Conservation (phyloP, 176 grass and related monocot species). For the Tillandsia fasciculata region DNA sequence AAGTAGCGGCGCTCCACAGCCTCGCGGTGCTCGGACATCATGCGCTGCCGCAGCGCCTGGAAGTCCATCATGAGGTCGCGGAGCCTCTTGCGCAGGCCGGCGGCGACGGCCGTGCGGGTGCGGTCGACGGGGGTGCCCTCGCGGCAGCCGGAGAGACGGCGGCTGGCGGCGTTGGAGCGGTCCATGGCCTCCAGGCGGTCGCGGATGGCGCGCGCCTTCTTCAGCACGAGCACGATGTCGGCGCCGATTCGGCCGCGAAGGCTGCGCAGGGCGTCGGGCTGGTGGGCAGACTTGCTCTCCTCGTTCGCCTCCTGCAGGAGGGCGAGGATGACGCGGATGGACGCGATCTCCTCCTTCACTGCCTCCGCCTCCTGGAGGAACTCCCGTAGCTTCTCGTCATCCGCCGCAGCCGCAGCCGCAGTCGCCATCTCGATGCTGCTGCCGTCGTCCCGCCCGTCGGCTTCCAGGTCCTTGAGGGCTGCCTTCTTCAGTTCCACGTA, state of each 20-base stretch:
- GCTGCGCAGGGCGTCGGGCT: conserved; percentile 60
- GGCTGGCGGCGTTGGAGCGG: conserved; percentile 56
- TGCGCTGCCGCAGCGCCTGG: conserved; percentile 81
- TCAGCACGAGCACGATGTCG: conserved; percentile 60
- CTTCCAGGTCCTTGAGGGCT: conserved; percentile 81
- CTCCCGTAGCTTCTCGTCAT: conserved; percentile 55
- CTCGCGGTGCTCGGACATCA: conserved; percentile 91
- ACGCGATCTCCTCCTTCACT: conserved; percentile 77
- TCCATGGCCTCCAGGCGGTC: conserved; percentile 70
- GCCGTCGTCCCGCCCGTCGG: conserved; percentile 8
- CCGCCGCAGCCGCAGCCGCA: conserved; percentile 26
- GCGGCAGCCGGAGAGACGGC: conserved; percentile 50
- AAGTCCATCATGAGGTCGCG: conserved; percentile 95
- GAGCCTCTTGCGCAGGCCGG: conserved; percentile 76
- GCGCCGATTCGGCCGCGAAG: conserved; percentile 64
- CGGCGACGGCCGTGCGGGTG: conserved; percentile 72
- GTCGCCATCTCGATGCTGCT: conserved; percentile 33
- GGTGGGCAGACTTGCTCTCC: conserved; percentile 76
- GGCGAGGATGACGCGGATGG: conserved; percentile 64
- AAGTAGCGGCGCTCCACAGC: conserved; percentile 83
- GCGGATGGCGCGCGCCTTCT: conserved; percentile 50
- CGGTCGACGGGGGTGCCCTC: conserved; percentile 89
- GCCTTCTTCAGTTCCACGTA: conserved; percentile 98
- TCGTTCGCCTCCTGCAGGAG: conserved; percentile 71
- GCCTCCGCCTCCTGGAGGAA: conserved; percentile 80